phyloP scores from a whole-genome alignment of 805 yeast genomes.

The Vanderwaltozyma polyspora region DNA sequence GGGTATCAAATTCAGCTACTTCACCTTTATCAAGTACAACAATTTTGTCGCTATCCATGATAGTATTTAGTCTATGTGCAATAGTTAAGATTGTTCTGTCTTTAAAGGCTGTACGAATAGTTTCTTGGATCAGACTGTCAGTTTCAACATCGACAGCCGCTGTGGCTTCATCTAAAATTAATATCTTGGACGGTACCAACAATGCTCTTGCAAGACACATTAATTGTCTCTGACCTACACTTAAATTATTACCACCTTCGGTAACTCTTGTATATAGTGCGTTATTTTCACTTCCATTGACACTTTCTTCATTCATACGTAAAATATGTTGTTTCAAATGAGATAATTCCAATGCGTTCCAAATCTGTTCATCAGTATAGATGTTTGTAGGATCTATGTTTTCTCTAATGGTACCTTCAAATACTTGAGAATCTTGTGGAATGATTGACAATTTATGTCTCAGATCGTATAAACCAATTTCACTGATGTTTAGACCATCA shows the following conservation, averaged over 20 bases:
- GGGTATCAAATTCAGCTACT: constrained; percentile 68
- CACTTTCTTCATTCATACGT: constrained; percentile 41
- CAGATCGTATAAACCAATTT: constrained; percentile 66
- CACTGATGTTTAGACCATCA: constrained; percentile 56
- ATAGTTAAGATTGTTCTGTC: constrained; percentile 73
- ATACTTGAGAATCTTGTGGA: constrained; percentile 90
- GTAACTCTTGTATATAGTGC: constrained; percentile 40
- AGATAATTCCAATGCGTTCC: constrained; percentile 69
- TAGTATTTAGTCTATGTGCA: constrained; percentile 77
- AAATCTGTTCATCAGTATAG: constrained; percentile 65
- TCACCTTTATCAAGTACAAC: constrained; percentile 66
- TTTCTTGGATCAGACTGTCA: constrained; percentile 64
- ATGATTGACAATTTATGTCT: constrained; percentile 72
- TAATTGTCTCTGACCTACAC: constrained; percentile 69
- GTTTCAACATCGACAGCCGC: constrained; percentile 86
- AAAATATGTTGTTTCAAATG: constrained; percentile 61
- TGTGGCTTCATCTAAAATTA: constrained; percentile 77
- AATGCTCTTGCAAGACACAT: constrained; percentile 76
- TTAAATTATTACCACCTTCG: constrained; percentile 62
- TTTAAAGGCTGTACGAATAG: constrained; percentile 63
- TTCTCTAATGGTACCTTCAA: constrained; percentile 76
- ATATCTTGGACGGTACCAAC: constrained; percentile 48
- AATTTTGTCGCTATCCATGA: constrained; percentile 69
- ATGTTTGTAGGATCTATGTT: constrained; percentile 74
- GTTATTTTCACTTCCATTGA: not conserved